A percentile compares a stretch with the other conserved stretches of the same genome.
Evolutionary conservation across 2,329 filamentous ascomycete genomes (phyloP).

Genomic region (Fusarium sororula): DNA sequence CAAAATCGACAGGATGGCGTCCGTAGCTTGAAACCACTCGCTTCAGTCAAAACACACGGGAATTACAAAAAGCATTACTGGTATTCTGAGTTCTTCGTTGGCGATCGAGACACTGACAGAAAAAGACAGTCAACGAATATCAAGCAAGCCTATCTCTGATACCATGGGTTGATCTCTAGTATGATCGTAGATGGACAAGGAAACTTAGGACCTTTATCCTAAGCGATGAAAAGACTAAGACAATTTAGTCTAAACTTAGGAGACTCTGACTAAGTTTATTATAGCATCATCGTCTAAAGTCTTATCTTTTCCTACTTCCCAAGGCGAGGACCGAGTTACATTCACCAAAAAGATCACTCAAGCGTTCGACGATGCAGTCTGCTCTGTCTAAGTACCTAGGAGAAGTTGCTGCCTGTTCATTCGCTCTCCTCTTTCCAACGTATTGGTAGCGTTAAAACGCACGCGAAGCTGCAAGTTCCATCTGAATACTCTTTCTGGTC

Average conservation of each 20-base stretch:
- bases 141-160: neutral
- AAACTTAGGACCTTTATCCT: neutral
- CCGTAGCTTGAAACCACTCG: neutral
- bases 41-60: neutral
- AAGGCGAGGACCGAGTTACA: neutral
- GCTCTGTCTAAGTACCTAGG: neutral
- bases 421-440: neutral
- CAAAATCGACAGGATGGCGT: neutral
- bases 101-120: neutral
- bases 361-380: neutral
- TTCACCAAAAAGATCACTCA: neutral
- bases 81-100: neutral
- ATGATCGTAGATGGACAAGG: neutral
- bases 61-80: neutral
- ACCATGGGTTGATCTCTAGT: neutral
- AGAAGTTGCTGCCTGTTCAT: neutral
- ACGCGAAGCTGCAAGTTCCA: neutral
- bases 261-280: neutral
- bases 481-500: neutral
- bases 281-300: neutral
- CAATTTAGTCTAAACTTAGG: no score
- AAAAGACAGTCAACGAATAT: neutral
- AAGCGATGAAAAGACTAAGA: neutral
- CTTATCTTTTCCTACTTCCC: neutral
- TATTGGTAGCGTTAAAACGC: neutral